Percentiles rank a stretch among this genome's conserved stretches.
phyloP scores from a whole-genome alignment of 1,139 yeast genomes.

The Candida frijolesensis region DNA sequence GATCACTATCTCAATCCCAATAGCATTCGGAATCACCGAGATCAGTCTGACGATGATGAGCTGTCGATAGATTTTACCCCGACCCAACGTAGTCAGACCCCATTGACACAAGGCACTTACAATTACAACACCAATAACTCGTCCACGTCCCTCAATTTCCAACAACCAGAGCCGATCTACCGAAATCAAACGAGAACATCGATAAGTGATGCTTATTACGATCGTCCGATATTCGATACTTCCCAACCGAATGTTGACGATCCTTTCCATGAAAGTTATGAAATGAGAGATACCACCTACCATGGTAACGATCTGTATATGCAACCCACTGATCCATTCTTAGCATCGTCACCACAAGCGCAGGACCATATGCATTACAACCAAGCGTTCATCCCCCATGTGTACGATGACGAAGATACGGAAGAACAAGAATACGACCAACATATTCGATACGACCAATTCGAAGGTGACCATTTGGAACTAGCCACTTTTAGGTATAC shows the following conservation, averaged over 20 bases:
- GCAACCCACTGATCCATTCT: slow-evolving; percentile 10
- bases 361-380: slow-evolving; percentile 21
- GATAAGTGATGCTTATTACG: slow-evolving; percentile 23
- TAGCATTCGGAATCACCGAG: slow-evolving; percentile 8
- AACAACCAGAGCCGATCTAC: slow-evolving; percentile 35
- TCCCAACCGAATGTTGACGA: slow-evolving; percentile 21
- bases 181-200: slow-evolving; percentile 15
- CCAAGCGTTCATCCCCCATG: slow-evolving; percentile 52
- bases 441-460: slow-evolving; percentile 40
- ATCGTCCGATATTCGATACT: slow-evolving; percentile 26
- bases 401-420: slow-evolving; percentile 41
- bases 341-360: slow-evolving; percentile 1
- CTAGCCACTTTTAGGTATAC: slow-evolving; percentile 31
- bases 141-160: slow-evolving; percentile 31
- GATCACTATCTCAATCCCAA: slow-evolving; percentile 11
- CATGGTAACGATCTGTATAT: slow-evolving; percentile 17
- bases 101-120: slow-evolving; percentile 21
- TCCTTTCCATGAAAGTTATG: slow-evolving; percentile 25
- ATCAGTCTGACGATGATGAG: slow-evolving; percentile 13
- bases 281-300: slow-evolving; percentile 28
- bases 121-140: slow-evolving; percentile 22
- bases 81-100: slow-evolving; percentile 17
- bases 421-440: slow-evolving; percentile 47
- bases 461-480: slow-evolving; percentile 49
- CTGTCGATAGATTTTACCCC: slow-evolving; percentile 12